Conservation (phyloP, 1,139 yeast species). For the Pichia sp. region DNA sequence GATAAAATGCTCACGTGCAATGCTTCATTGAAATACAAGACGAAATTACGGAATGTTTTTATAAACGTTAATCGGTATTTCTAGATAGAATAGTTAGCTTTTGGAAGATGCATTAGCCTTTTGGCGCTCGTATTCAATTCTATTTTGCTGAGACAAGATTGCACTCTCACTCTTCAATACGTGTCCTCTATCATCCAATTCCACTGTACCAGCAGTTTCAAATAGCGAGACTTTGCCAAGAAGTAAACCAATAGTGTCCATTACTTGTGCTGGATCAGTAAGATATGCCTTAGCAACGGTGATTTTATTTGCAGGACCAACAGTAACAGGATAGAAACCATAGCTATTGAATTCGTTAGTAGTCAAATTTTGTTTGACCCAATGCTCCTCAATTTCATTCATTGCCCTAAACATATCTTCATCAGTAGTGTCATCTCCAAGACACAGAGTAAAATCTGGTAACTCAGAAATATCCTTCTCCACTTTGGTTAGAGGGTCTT, state of each 20-base stretch:
- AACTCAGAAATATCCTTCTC: slow-evolving; percentile 40
- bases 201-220: slow-evolving; percentile 70
- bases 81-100: too few relatives aligned
- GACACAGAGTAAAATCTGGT: slow-evolving; percentile 80
- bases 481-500: slow-evolving; percentile 34
- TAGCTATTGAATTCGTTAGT: slow-evolving; percentile 42
- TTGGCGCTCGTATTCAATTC: slow-evolving; percentile 18
- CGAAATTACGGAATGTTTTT: too few relatives aligned
- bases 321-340: slow-evolving; percentile 83
- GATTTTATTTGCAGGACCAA: slow-evolving; percentile 88
- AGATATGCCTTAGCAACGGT: slow-evolving; percentile 87
- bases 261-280: slow-evolving; percentile 76
- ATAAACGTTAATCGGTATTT: too few relatives aligned
- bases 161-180: slow-evolving; percentile 41
- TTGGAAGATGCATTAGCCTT: not conserved
- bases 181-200: slow-evolving; percentile 71
- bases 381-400: slow-evolving; percentile 48
- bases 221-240: slow-evolving; percentile 69
- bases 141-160: slow-evolving; percentile 35
- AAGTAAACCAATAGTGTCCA: slow-evolving; percentile 75
- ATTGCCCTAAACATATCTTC: slow-evolving; percentile 92
- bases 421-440: slow-evolving; percentile 95
- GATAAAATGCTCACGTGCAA: too few relatives aligned
- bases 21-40: too few relatives aligned
- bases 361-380: slow-evolving; percentile 32